Evolutionary conservation across 345 rosid genomes (phyloP), one percentile per base, ranked within the genome.

Genomic region (Triadica sebifera): DNA sequence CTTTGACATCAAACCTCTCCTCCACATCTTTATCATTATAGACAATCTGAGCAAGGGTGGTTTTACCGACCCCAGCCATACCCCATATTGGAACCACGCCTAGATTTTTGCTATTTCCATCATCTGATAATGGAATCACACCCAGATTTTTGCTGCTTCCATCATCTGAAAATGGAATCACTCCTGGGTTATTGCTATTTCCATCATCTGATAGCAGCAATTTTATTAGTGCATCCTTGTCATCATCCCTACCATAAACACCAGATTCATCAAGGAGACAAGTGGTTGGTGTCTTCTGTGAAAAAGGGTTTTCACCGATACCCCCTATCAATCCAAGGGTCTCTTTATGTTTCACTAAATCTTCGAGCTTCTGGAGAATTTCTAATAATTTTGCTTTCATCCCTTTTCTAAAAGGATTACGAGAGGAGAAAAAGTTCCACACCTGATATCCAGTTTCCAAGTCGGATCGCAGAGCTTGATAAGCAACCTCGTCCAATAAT

Each of bases 271-370:
- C 73, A 2, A 57, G 63, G 69, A 79, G 34, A 3, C 73, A 79
- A 60, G 79, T 79, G 16, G 79, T 63, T 1, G 76, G 76, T 17
- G 47, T 25, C 45, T 68, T 76, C 43, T 17, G 74, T 17, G 55
- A 43, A 15, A 29, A 25, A 2, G 50, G 34, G 5, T 73, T 55
- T 61, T 73, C 74, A 0, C 59, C 66, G 8, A 70, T 52, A 24
- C 71, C 79, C 34, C 69, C 70, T 39, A 55, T 76, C 70, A 76
- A 55, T 16, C 79, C 75, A 34, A 76, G 74, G 1, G 61, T 43
- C 8, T 76, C 79, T 65, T 76, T 76, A n/a, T 76, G 66, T 25
- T 64, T 76, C 1, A 73, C 65, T 41, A 70, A 41, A 64, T 70
- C 34, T 64, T 76, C 70, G 12, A 76, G 20, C 39, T 63, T 76